phyloP scores from a whole-genome alignment of 1,139 yeast species.

The Pichia sp. region DNA sequence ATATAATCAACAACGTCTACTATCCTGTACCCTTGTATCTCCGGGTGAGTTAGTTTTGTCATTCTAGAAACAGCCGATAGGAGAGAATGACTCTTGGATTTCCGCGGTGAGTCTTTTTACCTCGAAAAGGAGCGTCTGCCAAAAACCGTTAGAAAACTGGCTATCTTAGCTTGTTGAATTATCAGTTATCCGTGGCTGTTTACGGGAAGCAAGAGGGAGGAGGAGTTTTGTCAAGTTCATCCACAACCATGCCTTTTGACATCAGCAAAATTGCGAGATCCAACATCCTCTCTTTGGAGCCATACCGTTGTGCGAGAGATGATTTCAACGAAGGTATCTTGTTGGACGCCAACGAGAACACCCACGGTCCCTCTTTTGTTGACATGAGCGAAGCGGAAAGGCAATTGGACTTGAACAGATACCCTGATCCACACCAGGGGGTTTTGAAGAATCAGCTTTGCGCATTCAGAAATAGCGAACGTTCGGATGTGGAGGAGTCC shows the following conservation, averaged over 20 bases:
- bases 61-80: not conserved
- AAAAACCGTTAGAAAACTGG: not conserved
- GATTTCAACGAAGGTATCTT: slow-evolving; percentile 83
- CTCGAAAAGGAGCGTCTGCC: not conserved
- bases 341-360: slow-evolving; percentile 93
- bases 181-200: too few species aligned
- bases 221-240: too few species aligned
- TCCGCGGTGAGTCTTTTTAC: not conserved
- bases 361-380: slow-evolving; percentile 78
- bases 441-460: slow-evolving; percentile 70
- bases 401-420: slow-evolving; percentile 64
- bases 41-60: not conserved
- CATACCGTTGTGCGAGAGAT: slow-evolving; percentile 95
- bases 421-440: slow-evolving; percentile 96
- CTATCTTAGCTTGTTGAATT: not conserved
- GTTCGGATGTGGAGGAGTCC: slow-evolving; percentile 5
- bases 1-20: not conserved
- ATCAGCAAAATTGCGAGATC: slow-evolving; percentile 69
- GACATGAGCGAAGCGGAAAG: slow-evolving; percentile 38
- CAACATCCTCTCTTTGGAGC: slow-evolving; percentile 72
- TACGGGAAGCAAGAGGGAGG: too few species aligned
- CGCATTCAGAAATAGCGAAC: slow-evolving; percentile 57
- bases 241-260: slow-evolving; percentile 41
- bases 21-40: not conserved
- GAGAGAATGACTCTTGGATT: not conserved